phyloP scores from a whole-genome alignment of 257 asterid genomes.

The Nemophila menziesii region DNA sequence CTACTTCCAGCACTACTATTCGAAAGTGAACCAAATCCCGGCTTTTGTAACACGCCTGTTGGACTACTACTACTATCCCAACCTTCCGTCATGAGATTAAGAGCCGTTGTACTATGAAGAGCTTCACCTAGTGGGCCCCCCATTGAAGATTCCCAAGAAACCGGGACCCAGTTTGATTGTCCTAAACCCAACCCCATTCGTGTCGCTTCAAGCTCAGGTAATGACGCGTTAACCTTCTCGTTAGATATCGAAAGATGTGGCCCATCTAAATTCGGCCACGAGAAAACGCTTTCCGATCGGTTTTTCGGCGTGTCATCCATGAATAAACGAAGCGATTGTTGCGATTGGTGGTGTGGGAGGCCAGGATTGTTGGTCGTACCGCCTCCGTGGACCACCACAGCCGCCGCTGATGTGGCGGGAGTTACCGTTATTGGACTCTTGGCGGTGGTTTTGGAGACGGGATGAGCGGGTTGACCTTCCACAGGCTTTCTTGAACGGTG shows the following conservation, averaged over 20 bases:
- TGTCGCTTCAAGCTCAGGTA: constrained; percentile 35
- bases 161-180: constrained; percentile 47
- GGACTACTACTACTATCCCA: constrained; percentile 80
- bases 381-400: constrained; percentile 29
- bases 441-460: constrained; percentile 26
- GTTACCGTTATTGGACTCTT: constrained; percentile 28
- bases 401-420: too few relatives aligned
- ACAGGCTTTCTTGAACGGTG: constrained; percentile 99
- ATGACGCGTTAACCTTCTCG: constrained; percentile 23
- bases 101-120: constrained; percentile 43
- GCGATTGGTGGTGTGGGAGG: constrained; percentile 30
- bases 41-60: constrained; percentile 76
- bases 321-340: constrained; percentile 45
- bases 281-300: constrained; percentile 16
- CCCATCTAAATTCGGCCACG: constrained; percentile 32
- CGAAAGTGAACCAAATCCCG: constrained; percentile 50
- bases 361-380: constrained; percentile 21
- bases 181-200: constrained; percentile 65
- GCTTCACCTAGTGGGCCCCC: constrained; percentile 98
- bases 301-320: constrained; percentile 59
- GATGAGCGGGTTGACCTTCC: constrained; percentile 64
- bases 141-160: constrained; percentile 60
- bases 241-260: constrained; percentile 69
- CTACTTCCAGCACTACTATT: constrained; percentile 81
- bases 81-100: constrained; percentile 41